These are phyloP conservation scores for Cyclotella sp. DNA, from an alignment of 108 stramenopile species.

Conservation along the genomic window DNA sequence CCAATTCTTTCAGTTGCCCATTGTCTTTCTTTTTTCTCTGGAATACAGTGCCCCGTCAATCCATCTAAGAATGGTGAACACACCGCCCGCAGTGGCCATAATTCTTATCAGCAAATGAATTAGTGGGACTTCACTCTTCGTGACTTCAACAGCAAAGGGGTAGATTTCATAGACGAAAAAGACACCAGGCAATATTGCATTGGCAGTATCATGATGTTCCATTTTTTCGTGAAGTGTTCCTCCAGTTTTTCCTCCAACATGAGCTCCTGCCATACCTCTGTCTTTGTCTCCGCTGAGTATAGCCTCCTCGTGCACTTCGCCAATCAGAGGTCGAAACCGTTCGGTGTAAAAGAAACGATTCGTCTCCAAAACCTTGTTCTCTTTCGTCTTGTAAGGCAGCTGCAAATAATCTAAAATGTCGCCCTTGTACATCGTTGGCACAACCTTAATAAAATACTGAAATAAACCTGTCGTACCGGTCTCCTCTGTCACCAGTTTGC, in stretches of 20 bases:
- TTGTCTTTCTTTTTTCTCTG: slow-evolving; percentile 40
- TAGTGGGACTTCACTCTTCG: slow-evolving; percentile 70
- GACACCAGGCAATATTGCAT: slow-evolving; percentile 92
- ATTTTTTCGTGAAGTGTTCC: slow-evolving; percentile 67
- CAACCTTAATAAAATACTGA: slow-evolving; percentile 96
- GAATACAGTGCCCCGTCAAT: slow-evolving; percentile 66
- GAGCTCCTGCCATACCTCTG: slow-evolving; percentile 49
- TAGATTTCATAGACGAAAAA: slow-evolving; percentile 99
- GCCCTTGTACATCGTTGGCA: slow-evolving; percentile 85
- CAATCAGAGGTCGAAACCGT: slow-evolving; percentile 88
- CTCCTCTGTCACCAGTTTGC: slow-evolving; percentile 72
- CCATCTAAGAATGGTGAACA: slow-evolving; percentile 86
- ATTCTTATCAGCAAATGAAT: slow-evolving; percentile 91
- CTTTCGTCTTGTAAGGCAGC: slow-evolving; percentile 1
- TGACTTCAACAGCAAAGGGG: slow-evolving; percentile 95
- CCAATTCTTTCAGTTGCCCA: not conserved
- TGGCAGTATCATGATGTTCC: slow-evolving; percentile 77
- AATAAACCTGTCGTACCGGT: slow-evolving; percentile 89
- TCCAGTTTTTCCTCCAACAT: slow-evolving; percentile 57
- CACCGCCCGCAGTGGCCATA: slow-evolving; percentile 96
- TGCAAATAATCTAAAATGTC: slow-evolving; percentile 39
- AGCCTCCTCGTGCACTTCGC: slow-evolving; percentile 63
- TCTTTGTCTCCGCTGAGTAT: slow-evolving; percentile 47
- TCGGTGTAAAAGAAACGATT: slow-evolving; percentile 91
- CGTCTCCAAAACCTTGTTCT: slow-evolving; percentile 60